phyloP scores from a whole-genome alignment of 2,329 filamentous ascomycete species.

The Diaporthe sp. region DNA sequence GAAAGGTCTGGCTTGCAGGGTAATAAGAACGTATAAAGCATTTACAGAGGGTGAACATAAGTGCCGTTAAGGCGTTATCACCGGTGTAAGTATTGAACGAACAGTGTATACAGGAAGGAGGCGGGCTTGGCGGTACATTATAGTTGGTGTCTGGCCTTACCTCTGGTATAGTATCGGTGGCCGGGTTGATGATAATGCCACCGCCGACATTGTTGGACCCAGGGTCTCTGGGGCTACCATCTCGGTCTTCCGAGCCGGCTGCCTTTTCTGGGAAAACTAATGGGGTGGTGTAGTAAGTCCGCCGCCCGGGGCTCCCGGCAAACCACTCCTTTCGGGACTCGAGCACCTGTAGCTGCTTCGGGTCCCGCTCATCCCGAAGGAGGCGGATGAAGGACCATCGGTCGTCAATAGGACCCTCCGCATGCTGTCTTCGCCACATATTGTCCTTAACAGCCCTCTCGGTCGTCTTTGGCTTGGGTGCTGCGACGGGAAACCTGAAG shows the following conservation, averaged over 20 bases:
- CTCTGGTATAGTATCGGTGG: not conserved
- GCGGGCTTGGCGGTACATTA: slow-evolving; percentile 39
- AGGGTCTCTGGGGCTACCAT: not conserved
- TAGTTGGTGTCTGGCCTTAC: slow-evolving; percentile 47
- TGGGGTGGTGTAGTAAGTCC: slow-evolving; percentile 73
- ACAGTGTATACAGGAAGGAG: slow-evolving; percentile 41
- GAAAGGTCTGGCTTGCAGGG: slow-evolving; percentile 60
- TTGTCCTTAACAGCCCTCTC: slow-evolving; percentile 55
- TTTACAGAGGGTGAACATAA: no score
- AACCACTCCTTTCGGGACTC: slow-evolving; percentile 78
- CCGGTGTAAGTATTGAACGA: slow-evolving; percentile 60
- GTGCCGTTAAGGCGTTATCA: slow-evolving; percentile 53
- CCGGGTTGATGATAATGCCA: slow-evolving; percentile 10
- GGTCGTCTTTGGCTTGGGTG: slow-evolving; percentile 50
- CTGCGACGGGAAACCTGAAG: slow-evolving; percentile 68
- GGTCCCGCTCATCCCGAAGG: slow-evolving; percentile 64
- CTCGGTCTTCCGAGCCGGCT: not conserved
- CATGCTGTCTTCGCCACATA: slow-evolving; percentile 74
- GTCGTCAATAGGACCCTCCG: slow-evolving; percentile 79
- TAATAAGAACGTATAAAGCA: slow-evolving; percentile 68
- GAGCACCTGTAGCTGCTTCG: no score
- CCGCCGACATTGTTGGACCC: not conserved
- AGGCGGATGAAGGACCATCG: slow-evolving; percentile 77
- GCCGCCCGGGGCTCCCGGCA: slow-evolving; percentile 62
- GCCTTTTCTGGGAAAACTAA: slow-evolving; percentile 52